Base-by-base conservation (phyloP, 106 monocot genomes). In the Allium sativum region DNA sequence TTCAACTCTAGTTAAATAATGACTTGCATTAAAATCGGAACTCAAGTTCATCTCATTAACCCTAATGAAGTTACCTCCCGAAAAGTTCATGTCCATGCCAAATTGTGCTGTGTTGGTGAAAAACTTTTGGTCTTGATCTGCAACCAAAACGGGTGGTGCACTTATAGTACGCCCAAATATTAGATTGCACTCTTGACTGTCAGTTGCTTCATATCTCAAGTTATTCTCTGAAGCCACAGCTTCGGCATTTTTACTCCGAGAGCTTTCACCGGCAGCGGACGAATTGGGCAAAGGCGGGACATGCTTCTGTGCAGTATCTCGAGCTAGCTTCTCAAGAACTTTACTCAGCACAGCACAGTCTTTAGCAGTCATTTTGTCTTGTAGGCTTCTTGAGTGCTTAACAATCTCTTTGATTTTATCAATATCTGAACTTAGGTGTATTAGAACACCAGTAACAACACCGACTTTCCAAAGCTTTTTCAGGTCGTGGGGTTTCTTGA, bases 401-500 rank as follows among this genome's bases (percentile, higher is more conserved):
- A 58, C 12, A 7, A 58, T 40, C 58, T 9, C 9, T 3, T 31
- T 10, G 3, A 58, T 40, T 10, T 22, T 21, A 40, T 21, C 8
- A 15, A 31, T 21, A 12, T 58, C 9, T 6, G 58, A 9, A 10
- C 31, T 9, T 40, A 58, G 3, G 18, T 58, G 18, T 15, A 8
- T 58, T 2, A 58, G 12, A 11, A 58, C 4, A 1, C 12, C 18
- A 10, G 40, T 12, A 22, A 58, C 10, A 13, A 58, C 58, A 15
- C 58, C 58, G 0, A 50, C 69, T 59, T 69, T 69, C 69, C 44
- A 48, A 1, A 14, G 48, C 48, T 69, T 69, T 21, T 69, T 58
- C 2, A 69, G n/a, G 18, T 69, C 69, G 12, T 69, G 69, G 10
- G 69, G 69, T 48, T 69, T 69, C 17, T 40, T 22, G 22, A 59